phyloP scores from a whole-genome alignment of 768 basidiomycete genomes.

The Pulveroboletus sp. region DNA sequence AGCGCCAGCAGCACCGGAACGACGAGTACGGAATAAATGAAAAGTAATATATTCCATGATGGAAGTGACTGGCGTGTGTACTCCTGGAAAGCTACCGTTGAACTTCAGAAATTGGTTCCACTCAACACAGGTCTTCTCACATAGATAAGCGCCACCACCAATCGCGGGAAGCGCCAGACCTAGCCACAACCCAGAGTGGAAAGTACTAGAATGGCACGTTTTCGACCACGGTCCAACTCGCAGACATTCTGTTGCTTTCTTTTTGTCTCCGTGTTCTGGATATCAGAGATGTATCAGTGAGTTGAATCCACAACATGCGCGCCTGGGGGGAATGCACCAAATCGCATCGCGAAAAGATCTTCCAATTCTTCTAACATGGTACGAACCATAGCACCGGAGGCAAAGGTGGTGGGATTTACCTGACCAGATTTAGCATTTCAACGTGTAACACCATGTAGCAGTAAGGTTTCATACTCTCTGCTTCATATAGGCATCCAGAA shows the following conservation, averaged over 20 bases:
- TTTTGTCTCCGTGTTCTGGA: constrained; percentile 65
- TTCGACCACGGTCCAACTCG: constrained; percentile 49
- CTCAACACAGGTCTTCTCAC: constrained; percentile 18
- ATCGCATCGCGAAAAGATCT: constrained; percentile 66
- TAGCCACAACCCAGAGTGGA: constrained; percentile 67
- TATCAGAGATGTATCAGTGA: background rate
- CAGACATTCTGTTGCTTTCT: constrained; percentile 67
- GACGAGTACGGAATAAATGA: constrained; percentile 70
- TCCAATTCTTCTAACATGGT: constrained; percentile 74
- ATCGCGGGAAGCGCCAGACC: constrained; percentile 72
- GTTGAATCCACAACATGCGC: background rate
- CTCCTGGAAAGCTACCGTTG: constrained; percentile 47
- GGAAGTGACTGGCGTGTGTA: constrained; percentile 51
- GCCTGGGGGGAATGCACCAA: constrained; percentile 47
- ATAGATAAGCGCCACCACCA: constrained; percentile 59
- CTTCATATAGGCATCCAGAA: constrained; percentile 77
- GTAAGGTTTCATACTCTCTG: constrained; percentile 52
- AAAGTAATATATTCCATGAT: constrained; percentile 69
- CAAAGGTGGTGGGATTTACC: constrained; percentile 68
- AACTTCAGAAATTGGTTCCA: no score
- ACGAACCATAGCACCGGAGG: constrained; percentile 56
- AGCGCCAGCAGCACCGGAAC: constrained; percentile 73
- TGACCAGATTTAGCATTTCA: constrained; percentile 20
- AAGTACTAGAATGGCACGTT: constrained; percentile 71
- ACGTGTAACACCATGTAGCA: background rate